phyloP scores from a whole-genome alignment of 2,329 filamentous ascomycete species.

The Didymellaceae sp. region DNA sequence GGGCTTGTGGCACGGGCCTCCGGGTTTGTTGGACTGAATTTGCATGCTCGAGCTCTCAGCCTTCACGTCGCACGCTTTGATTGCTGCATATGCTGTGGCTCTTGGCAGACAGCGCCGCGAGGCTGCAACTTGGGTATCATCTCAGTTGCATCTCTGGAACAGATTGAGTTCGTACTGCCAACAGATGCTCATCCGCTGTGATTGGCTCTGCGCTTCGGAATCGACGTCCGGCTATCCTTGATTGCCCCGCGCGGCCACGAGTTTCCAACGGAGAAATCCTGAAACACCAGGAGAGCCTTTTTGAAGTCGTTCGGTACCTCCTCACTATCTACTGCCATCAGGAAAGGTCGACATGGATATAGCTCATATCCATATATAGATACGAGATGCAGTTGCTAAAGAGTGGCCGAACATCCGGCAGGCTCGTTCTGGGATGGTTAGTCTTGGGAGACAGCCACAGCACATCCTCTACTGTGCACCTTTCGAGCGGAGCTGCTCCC shows the following conservation, averaged over 20 bases:
- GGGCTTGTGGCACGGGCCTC: background rate
- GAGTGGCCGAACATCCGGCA: background rate
- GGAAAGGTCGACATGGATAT: background rate
- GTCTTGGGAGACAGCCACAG: background rate
- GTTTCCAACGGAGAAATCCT: constrained; percentile 5
- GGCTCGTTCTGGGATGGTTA: constrained; percentile 5
- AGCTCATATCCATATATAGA: constrained; percentile 3
- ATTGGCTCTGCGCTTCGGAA: constrained; percentile 2
- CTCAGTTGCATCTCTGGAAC: too few relatives aligned
- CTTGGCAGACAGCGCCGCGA: background rate
- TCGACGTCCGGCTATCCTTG: background rate
- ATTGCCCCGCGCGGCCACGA: constrained; percentile 6
- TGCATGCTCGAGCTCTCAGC: constrained; percentile 1
- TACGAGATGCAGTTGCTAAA: background rate
- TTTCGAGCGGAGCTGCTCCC: background rate
- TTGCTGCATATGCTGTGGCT: background rate
- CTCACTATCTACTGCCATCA: background rate
- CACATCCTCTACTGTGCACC: background rate
- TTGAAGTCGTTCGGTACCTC: background rate
- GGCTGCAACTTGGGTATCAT: background rate
- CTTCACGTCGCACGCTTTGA: too few relatives aligned
- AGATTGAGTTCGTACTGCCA: background rate
- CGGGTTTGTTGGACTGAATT: background rate
- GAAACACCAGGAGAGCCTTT: constrained; percentile 3
- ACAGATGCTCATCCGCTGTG: background rate